Base-by-base conservation (phyloP, 2,329 filamentous ascomycete species). In the Trichoderma sp. region DNA sequence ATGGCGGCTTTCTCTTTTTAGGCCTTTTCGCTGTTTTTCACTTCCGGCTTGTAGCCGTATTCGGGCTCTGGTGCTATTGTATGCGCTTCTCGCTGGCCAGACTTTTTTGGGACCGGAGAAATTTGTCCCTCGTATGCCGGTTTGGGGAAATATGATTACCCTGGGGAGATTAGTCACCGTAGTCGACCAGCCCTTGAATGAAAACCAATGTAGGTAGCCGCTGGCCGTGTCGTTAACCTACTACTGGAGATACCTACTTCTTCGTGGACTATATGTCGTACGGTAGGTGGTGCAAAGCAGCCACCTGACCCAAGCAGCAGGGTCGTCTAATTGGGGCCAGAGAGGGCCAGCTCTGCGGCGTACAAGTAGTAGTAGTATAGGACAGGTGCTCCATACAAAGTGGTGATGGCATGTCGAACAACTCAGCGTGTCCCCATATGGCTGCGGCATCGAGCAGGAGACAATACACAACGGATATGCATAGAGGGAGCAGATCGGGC, bases 31-130 rank as follows among this genome's bases (percentile, higher is more conserved):
- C 0, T 4, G 11, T 49, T 37, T n/a, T 37, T 37, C n/a, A 34
- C 54, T 58, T 49, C 46, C 54, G 54, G n/a, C 54, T n/a, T 37
- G 8, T 21, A 8, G 18, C 43, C 52, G 61, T 56, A 56, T 30
- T 26, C 26, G 52, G 61, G 61, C 61, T 56, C 52, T 56, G 13
- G 37, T 65, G 43, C 18, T 34, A 34, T 14, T 34, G 32, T 65
- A 52, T 52, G 61, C 61, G 61, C 61, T 65, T 65, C 61, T 65
- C 61, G 61, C 61, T 34, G 61, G 34, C 39, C 18, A 8, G 39
- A 18, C 5, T 34, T 34, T n/a, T n/a, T 43, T 43, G 54, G 24
- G 34, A 24, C 60, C 34, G 21, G 14, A 54, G 21, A 54, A 55
- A 32, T 32, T 55, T 55, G 51, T 34, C 32, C 24, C 54, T 55